These are phyloP conservation scores for Diaporthe ilicicola DNA, from an alignment of 2,329 filamentous ascomycete species.

Conservation along the genomic window DNA sequence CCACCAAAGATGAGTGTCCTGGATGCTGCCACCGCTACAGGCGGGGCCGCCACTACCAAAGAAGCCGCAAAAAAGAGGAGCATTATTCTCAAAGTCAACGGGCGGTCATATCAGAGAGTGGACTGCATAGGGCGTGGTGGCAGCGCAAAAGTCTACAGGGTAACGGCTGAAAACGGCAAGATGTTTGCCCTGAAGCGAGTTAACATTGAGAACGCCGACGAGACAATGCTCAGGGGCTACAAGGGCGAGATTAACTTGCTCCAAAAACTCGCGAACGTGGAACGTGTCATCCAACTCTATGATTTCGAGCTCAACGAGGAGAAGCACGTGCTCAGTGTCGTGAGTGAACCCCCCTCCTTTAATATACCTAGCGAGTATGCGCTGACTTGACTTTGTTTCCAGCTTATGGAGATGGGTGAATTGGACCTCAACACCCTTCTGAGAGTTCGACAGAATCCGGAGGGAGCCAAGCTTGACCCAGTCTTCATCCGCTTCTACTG, in stretches of 20 bases:
- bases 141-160: conserved; percentile 92
- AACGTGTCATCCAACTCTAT: conserved; percentile 88
- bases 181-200: conserved; percentile 95
- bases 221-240: conserved; percentile 82
- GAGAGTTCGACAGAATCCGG: conserved; percentile 73
- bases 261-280: conserved; percentile 81
- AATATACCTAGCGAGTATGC: conserved; percentile 13
- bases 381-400: neutral
- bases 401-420: conserved; percentile 98
- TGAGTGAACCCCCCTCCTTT: conserved; percentile 52
- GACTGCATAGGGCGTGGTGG: conserved; percentile 93
- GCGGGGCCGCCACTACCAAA: conserved; percentile 79
- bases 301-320: conserved; percentile 95
- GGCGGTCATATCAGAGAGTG: conserved; percentile 87
- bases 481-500: conserved; percentile 97
- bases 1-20: conserved; percentile 97
- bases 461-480: conserved; percentile 81
- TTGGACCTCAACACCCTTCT: conserved; percentile 90
- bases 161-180: conserved; percentile 96
- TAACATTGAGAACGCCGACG: conserved; percentile 88
- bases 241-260: conserved; percentile 96
- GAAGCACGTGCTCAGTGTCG: conserved; percentile 86
- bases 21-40: conserved; percentile 87
- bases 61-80: conserved; percentile 76
- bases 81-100: conserved; percentile 87